Conservation (phyloP, 1,284 basidiomycete species). For the Schizopora paradoxa region DNA sequence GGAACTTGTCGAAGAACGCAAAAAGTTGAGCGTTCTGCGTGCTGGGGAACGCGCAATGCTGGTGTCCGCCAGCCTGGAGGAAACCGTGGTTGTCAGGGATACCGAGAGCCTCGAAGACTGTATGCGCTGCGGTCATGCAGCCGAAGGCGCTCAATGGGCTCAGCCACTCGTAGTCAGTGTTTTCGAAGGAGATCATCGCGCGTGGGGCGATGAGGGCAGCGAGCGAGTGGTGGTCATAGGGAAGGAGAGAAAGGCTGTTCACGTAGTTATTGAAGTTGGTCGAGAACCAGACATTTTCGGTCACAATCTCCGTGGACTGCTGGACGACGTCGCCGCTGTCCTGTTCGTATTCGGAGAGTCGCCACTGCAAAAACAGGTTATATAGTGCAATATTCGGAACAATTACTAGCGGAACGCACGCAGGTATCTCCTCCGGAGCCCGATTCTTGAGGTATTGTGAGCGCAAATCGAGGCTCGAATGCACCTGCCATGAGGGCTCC, state of each 20-base stretch:
- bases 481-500: conserved; percentile 51
- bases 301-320: too few species aligned
- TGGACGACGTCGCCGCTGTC: too few species aligned
- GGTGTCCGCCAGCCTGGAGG: conserved; percentile 44
- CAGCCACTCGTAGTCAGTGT: conserved; percentile 47
- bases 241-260: conserved; percentile 36
- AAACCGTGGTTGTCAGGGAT: conserved; percentile 43
- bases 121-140: conserved; percentile 43
- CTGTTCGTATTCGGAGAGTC: too few species aligned
- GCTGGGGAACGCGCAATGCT: conserved; percentile 47
- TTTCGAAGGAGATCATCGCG: conserved; percentile 44
- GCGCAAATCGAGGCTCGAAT: conserved; percentile 46
- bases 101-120: conserved; percentile 43
- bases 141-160: conserved; percentile 42
- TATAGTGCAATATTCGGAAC: too few species aligned
- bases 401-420: conserved; percentile 53
- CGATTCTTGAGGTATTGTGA: conserved; percentile 53
- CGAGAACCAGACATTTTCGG: too few species aligned
- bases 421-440: conserved; percentile 51
- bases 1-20: too few species aligned
- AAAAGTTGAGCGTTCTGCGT: conserved; percentile 36
- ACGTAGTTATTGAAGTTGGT: conserved; percentile 42
- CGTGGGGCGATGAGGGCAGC: conserved; percentile 48
- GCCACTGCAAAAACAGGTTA: too few species aligned
- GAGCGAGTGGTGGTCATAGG: conserved; percentile 50